phyloP scores from a whole-genome alignment of 805 yeast species.

The Lachancea fermentati region DNA sequence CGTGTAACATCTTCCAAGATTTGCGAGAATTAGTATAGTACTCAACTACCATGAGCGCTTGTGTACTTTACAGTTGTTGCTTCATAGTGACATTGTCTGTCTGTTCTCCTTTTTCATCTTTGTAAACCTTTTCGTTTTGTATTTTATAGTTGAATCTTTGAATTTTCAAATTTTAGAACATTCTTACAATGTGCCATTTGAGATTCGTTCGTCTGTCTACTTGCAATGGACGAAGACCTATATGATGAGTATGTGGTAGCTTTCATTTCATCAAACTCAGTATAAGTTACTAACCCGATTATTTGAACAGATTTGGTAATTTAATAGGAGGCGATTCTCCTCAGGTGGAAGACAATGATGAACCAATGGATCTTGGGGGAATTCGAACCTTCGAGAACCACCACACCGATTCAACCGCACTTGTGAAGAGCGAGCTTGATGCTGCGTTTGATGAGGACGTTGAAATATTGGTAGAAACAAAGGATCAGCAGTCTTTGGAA shows the following conservation, averaged over 20 bases:
- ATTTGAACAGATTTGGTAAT: constrained; percentile 49
- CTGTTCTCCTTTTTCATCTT: no score
- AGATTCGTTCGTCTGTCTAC: no score
- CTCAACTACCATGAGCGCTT: no score
- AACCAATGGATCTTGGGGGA: constrained; percentile 13
- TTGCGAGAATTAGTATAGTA: no score
- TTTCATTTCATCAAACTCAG: no score
- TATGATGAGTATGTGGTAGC: constrained; percentile 75
- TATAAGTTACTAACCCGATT: constrained; percentile 4
- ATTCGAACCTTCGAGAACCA: constrained; percentile 4
- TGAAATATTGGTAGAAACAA: constrained; percentile 54
- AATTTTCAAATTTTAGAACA: no score
- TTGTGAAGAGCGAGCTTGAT: constrained; percentile 9
- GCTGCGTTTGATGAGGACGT: constrained; percentile 57
- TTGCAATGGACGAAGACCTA: constrained; percentile 52
- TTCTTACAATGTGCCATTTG: no score
- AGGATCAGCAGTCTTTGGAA: constrained; percentile 44
- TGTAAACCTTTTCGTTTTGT: no score
- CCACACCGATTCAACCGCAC: constrained; percentile 1
- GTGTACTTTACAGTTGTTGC: no score
- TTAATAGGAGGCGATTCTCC: constrained; percentile 45
- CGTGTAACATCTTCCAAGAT: no score
- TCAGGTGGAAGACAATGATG: constrained; percentile 35
- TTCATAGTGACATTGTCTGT: no score
- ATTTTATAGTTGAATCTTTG: no score